These are phyloP conservation scores for Alternaria burnsii DNA, from an alignment of 2,329 filamentous ascomycete genomes.

Conservation along the genomic window DNA sequence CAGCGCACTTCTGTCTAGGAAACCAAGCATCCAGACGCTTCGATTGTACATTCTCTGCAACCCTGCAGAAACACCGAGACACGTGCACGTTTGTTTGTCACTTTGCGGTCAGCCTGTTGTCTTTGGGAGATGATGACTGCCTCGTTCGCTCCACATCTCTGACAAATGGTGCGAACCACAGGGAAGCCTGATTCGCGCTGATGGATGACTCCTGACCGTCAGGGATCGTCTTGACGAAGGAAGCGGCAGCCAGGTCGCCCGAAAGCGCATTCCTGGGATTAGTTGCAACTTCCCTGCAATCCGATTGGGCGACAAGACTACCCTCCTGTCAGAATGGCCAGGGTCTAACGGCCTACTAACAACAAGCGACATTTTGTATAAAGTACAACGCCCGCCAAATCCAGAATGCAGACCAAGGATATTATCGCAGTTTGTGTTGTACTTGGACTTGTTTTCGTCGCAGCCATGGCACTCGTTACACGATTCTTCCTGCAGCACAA, in stretches of 20 bases:
- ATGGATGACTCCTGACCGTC: conserved; percentile 16
- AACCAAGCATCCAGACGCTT: neutral
- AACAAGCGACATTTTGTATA: conserved; percentile 32
- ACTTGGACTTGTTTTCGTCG: conserved; percentile 21
- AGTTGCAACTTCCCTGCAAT: conserved; percentile 36
- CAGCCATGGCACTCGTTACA: conserved; percentile 42
- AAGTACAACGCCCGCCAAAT: conserved; percentile 16
- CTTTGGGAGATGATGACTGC: neutral
- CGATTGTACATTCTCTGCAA: neutral
- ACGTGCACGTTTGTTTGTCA: conserved; percentile 1
- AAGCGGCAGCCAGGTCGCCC: conserved; percentile 29
- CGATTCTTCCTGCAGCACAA: conserved; percentile 40
- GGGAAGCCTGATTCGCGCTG: conserved; percentile 23
- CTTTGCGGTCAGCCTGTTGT: neutral
- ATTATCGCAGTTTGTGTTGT: conserved; percentile 30
- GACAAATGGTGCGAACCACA: conserved; percentile 13
- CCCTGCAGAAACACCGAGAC: neutral
- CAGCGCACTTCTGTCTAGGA: neutral
- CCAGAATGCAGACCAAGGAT: conserved; percentile 22
- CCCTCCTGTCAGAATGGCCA: conserved; percentile 9
- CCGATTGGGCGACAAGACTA: conserved; percentile 36
- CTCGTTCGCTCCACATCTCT: conserved; percentile 4
- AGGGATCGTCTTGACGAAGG: conserved; percentile 9
- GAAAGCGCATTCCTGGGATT: conserved; percentile 22
- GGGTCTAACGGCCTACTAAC: conserved; percentile 17